Evolutionary conservation across 2,329 filamentous ascomycete species (phyloP).

Genomic region (Grosmannia clavigera): DNA sequence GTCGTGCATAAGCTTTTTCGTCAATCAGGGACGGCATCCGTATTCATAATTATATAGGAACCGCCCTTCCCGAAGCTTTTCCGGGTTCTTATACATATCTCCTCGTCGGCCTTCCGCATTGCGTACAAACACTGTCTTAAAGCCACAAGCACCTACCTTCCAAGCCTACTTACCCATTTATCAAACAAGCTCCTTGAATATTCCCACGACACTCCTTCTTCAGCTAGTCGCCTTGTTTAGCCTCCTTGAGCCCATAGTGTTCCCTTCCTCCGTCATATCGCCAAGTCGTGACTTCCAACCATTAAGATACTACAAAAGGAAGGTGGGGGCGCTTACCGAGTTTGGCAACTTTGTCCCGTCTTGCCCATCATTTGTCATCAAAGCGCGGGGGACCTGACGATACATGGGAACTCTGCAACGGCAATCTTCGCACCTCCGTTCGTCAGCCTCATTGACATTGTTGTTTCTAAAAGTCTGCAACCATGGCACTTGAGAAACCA

Average conservation of each 20-base stretch:
- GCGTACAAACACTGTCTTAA: too few relatives aligned
- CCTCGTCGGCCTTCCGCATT: too few relatives aligned
- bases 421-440: not conserved
- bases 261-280: not conserved
- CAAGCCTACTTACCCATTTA: too few relatives aligned
- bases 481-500: constrained; percentile 19
- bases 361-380: not conserved
- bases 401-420: not conserved
- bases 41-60: too few relatives aligned
- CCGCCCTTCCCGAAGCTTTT: too few relatives aligned
- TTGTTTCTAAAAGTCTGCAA: too few relatives aligned
- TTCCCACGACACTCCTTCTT: too few relatives aligned
- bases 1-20: too few relatives aligned
- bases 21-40: too few relatives aligned
- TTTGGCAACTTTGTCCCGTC: not conserved
- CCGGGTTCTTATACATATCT: too few relatives aligned
- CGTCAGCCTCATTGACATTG: not conserved
- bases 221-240: not conserved
- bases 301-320: not conserved
- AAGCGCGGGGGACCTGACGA: not conserved
- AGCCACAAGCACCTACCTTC: too few relatives aligned
- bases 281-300: not conserved
- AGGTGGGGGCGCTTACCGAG: not conserved
- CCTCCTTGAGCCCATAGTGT: not conserved
- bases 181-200: too few relatives aligned